Percentiles rank a stretch among this genome's conserved stretches.
phyloP scores from a whole-genome alignment of 148 eudicot species.

The Cornus controversa region DNA sequence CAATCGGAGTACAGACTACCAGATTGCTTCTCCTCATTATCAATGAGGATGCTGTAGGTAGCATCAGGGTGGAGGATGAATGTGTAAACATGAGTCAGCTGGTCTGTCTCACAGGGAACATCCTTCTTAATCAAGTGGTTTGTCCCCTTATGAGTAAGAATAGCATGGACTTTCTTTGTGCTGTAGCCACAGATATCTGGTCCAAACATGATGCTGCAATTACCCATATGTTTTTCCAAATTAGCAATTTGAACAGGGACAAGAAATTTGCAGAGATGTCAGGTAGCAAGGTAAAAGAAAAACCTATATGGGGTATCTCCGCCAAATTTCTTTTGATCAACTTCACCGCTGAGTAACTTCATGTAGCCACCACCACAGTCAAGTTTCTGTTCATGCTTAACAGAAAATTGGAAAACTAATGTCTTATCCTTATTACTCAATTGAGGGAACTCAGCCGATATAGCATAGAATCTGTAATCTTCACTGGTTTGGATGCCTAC shows the following conservation, averaged over 20 bases:
- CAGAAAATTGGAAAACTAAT: constrained; percentile 75
- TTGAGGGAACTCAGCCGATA: constrained; percentile 77
- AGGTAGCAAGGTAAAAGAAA: not conserved
- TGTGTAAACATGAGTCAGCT: constrained; percentile 84
- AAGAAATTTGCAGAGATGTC: not conserved
- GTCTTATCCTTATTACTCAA: constrained; percentile 88
- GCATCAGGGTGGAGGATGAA: constrained; percentile 94
- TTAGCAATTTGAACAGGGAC: constrained; percentile 16
- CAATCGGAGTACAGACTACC: constrained; percentile 86
- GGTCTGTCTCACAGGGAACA: constrained; percentile 94
- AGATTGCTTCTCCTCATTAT: constrained; percentile 79
- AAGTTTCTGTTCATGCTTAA: constrained; percentile 87
- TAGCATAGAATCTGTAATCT: constrained; percentile 77
- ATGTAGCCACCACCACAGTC: constrained; percentile 95
- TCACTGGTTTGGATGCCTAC: constrained; percentile 77
- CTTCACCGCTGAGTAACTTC: constrained; percentile 75
- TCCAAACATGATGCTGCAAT: constrained; percentile 78
- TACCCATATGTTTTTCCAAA: not conserved
- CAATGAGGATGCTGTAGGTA: constrained; percentile 87
- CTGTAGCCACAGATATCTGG: constrained; percentile 84
- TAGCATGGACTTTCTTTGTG: constrained; percentile 82
- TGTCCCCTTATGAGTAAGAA: constrained; percentile 54
- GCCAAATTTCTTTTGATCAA: constrained; percentile 78
- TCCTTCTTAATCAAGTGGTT: constrained; percentile 82
- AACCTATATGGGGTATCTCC: constrained; percentile 82